phyloP scores from a whole-genome alignment of 257 asterid species.

The Plectranthus barbatus region DNA sequence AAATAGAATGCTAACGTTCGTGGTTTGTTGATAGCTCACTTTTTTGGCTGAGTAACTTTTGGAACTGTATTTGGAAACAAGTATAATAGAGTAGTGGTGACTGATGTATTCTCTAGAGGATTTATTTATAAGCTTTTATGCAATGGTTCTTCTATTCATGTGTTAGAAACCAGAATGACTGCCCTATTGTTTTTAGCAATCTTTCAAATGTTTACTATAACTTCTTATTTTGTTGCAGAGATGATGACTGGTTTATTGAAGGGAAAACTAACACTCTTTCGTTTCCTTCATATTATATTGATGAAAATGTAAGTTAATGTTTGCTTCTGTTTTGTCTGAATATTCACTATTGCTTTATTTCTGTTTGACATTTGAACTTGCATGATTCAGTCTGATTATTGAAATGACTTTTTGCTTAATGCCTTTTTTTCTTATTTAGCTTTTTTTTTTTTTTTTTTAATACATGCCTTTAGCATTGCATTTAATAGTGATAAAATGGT shows the following conservation, averaged over 20 bases:
- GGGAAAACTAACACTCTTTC: slow-evolving; percentile 74
- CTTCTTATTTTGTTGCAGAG: slow-evolving; percentile 52
- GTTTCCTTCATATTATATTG: slow-evolving; percentile 95
- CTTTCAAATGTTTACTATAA: slow-evolving; percentile 8
- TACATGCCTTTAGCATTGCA: background rate
- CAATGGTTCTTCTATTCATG: background rate
- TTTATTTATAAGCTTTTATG: slow-evolving; percentile 4
- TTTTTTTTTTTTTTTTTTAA: background rate
- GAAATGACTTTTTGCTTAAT: background rate
- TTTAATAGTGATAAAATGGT: background rate
- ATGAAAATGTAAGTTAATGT: slow-evolving; percentile 77
- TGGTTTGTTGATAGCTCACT: slow-evolving; percentile 4
- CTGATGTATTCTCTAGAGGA: background rate
- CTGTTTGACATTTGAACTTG: slow-evolving; percentile 10
- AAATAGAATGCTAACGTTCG: background rate
- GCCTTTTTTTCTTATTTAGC: background rate
- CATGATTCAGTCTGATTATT: slow-evolving; percentile 3
- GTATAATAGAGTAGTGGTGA: background rate
- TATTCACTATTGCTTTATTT: background rate
- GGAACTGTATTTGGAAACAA: background rate
- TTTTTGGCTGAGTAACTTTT: background rate
- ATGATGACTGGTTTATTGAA: slow-evolving; percentile 86
- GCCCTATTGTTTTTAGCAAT: background rate
- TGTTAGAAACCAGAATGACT: background rate
- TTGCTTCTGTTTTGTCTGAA: slow-evolving; percentile 9